These are phyloP conservation scores for Lenwebbia sp. DNA, from an alignment of 345 rosid genomes.

Conservation along the genomic window DNA sequence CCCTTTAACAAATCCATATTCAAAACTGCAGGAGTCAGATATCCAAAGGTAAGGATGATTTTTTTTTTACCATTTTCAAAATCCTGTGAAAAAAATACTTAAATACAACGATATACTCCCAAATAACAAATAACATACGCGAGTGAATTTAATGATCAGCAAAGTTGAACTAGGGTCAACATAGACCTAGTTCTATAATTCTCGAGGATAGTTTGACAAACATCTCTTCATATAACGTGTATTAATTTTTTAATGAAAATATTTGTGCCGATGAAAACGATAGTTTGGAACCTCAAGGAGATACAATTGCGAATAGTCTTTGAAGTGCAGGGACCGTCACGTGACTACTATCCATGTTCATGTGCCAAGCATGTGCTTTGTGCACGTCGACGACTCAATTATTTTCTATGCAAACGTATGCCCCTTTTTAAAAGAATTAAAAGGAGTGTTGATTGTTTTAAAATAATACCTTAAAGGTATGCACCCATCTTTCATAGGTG, in stretches of 20 bases:
- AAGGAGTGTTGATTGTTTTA: no score
- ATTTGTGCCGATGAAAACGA: background rate
- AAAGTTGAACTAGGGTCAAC: background rate
- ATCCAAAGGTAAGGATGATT: background rate
- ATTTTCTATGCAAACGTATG: no score
- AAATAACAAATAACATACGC: background rate
- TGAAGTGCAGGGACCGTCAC: background rate
- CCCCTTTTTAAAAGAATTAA: no score
- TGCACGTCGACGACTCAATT: no score
- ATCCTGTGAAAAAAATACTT: background rate
- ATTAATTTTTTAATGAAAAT: background rate
- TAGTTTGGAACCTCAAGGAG: background rate
- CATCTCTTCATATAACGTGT: background rate
- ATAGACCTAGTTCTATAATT: background rate
- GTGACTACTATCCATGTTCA: no score
- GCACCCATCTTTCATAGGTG: no score
- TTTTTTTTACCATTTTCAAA: background rate
- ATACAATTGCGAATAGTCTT: background rate
- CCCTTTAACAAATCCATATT: no score
- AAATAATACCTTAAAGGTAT: no score
- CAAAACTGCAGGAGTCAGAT: no score
- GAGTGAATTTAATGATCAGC: background rate
- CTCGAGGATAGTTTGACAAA: background rate
- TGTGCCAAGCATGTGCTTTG: no score
- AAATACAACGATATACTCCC: background rate